Evolutionary conservation across 345 rosid genomes (phyloP), one percentile per base, ranked within the genome.

Genomic region (Eucalyptus decipiens): DNA sequence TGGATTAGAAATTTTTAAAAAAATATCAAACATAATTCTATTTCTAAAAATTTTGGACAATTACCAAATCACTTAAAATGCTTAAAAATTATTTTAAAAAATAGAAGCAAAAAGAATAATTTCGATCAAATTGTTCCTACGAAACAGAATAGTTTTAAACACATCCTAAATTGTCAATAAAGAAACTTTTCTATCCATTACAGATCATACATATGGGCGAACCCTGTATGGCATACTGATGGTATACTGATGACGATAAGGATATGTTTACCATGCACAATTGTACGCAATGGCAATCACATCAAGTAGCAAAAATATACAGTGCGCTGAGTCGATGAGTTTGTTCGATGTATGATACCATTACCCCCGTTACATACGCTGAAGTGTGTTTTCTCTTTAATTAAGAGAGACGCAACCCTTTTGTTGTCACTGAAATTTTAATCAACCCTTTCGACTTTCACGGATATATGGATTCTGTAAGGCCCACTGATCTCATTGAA

Each of bases 151-250:
- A 0, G 0, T 51, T 16, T 3, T 3, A 50, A 50, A 50, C 1
- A 0, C 3, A 0, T 1, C 19, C 2, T 15, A 11, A 47, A 58
- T 1, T 26, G 0, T 10, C 5, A n/a, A 15, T 15, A 1, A 0
- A 65, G 0, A n/a, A n/a, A 65, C 10, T 65, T 65, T n/a, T n/a
- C 40, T 16, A 17, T 65, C 21, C 34, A n/a, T n/a, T 69, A 16
- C 2, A 1, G 5, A 72, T 72, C 0, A 5, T 34, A 72, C 0
- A 24, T 34, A 34, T 5, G 24, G 42, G 43, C 7, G 0, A 34
- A 72, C 7, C 21, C 21, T 2, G 1, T 18, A 7, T 19, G 24
- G 23, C 7, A 21, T 5, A 11, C 6, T 19, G 5, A 34, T 18
- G 24, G 26, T 2, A 72, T 8, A 72, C 0, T 2, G 2, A 16